These are phyloP conservation scores for Ceratocystis albifundus DNA, from an alignment of 2,329 filamentous ascomycete genomes.

Conservation along the genomic window DNA sequence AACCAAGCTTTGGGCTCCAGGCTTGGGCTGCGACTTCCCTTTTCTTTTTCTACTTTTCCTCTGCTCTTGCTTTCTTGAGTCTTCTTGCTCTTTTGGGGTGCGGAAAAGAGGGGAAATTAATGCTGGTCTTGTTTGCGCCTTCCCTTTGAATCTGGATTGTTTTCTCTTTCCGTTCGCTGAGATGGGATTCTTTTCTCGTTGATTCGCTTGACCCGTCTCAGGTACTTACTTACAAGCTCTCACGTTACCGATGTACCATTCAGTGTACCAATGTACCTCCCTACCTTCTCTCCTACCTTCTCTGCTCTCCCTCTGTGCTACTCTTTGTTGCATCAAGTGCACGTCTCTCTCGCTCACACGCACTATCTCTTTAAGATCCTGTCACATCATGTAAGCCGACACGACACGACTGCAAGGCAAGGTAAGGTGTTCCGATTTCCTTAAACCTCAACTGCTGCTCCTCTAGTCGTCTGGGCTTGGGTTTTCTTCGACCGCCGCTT, in stretches of 20 bases:
- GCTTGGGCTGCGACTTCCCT: conserved; percentile 1
- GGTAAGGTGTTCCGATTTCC: not conserved
- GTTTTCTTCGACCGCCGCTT: not conserved
- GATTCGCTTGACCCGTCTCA: not conserved
- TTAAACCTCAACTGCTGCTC: not conserved
- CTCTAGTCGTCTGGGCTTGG: not conserved
- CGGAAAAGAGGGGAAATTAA: not conserved
- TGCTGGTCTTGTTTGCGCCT: not conserved
- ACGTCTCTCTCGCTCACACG: not conserved
- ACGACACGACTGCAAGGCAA: not conserved
- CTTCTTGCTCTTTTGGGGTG: not conserved
- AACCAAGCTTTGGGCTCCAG: not conserved
- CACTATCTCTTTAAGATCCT: not conserved
- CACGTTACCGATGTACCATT: not conserved
- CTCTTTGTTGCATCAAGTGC: not conserved
- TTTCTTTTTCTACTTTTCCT: not conserved
- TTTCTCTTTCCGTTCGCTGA: conserved; percentile 1
- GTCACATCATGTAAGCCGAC: not conserved
- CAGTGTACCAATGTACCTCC: not conserved
- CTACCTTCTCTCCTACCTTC: not conserved
- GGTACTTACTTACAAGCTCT: not conserved
- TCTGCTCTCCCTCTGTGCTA: not conserved
- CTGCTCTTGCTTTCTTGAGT: not conserved
- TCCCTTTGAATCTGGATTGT: not conserved
- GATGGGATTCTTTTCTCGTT: no score